Percentiles rank a stretch among this genome's conserved stretches.
Conservation (phyloP, 352 stramenopile species). For the Pythium biforme region DNA sequence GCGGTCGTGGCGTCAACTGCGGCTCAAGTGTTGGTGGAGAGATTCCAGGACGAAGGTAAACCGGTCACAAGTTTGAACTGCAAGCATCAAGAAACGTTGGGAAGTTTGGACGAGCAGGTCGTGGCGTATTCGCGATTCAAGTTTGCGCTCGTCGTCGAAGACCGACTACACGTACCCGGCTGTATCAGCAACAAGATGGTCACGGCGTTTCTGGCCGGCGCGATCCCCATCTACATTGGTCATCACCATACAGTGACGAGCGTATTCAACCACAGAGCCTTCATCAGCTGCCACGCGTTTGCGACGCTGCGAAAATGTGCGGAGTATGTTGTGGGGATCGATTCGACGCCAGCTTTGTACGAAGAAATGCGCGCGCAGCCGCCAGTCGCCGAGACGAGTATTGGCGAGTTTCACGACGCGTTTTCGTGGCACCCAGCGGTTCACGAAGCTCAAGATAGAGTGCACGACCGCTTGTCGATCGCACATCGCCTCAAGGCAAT, state of each 20-base stretch:
- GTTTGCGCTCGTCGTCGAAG: no score
- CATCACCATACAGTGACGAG: slow-evolving; percentile 32
- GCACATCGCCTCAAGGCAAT: neutral
- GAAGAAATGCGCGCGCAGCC: slow-evolving; percentile 25
- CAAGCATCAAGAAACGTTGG: no score
- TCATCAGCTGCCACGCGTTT: slow-evolving; percentile 47
- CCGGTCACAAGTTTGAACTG: no score
- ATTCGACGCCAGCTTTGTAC: slow-evolving; percentile 22
- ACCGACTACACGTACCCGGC: no score
- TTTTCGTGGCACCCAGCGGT: slow-evolving; percentile 44
- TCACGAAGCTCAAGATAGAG: neutral
- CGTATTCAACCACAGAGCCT: slow-evolving; percentile 44
- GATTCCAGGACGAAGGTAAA: no score
- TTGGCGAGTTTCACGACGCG: slow-evolving; percentile 25
- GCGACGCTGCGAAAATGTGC: slow-evolving; percentile 34
- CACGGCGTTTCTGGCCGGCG: slow-evolving; percentile 57
- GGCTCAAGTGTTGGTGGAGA: no score
- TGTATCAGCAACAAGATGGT: no score
- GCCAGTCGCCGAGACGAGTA: slow-evolving; percentile 25
- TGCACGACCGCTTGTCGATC: neutral
- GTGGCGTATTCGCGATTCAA: no score
- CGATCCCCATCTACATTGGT: slow-evolving; percentile 50
- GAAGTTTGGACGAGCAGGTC: no score
- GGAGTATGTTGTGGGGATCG: slow-evolving; percentile 29
- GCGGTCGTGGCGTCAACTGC: no score